Conservation (phyloP, 148 eudicot species). For the Pouteria glomerata region DNA sequence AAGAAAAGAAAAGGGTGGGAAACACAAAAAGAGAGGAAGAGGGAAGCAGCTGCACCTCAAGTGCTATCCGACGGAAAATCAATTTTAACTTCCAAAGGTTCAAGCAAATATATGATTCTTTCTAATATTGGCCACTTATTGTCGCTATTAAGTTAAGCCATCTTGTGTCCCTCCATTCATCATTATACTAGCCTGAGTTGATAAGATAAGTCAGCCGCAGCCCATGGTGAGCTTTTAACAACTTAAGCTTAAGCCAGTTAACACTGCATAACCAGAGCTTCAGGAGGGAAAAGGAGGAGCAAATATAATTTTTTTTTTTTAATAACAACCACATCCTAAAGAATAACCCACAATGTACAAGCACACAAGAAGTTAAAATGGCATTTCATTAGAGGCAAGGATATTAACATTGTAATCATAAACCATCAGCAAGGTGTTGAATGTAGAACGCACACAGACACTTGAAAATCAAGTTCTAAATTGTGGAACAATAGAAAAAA, state of each 20-base stretch:
- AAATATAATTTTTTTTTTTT: too few relatives aligned
- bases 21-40: neutral
- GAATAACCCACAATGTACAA: too few relatives aligned
- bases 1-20: neutral
- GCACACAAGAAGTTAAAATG: neutral
- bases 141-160: neutral
- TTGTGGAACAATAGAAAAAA: neutral
- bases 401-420: neutral
- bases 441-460: neutral
- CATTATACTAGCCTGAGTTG: neutral
- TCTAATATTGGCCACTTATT: neutral
- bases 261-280: neutral
- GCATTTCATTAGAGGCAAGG: neutral
- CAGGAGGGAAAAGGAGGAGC: neutral
- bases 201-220: neutral
- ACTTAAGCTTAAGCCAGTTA: neutral
- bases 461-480: neutral
- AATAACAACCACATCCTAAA: too few relatives aligned
- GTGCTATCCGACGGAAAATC: neutral
- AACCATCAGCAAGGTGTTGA: slow-evolving; percentile 2
- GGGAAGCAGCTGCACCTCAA: neutral
- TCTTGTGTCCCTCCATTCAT: neutral
- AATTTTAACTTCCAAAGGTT: neutral
- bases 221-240: neutral
- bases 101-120: neutral